Evolutionary conservation across 768 basidiomycete species (phyloP).

Genomic region (Tulasnella sp.): DNA sequence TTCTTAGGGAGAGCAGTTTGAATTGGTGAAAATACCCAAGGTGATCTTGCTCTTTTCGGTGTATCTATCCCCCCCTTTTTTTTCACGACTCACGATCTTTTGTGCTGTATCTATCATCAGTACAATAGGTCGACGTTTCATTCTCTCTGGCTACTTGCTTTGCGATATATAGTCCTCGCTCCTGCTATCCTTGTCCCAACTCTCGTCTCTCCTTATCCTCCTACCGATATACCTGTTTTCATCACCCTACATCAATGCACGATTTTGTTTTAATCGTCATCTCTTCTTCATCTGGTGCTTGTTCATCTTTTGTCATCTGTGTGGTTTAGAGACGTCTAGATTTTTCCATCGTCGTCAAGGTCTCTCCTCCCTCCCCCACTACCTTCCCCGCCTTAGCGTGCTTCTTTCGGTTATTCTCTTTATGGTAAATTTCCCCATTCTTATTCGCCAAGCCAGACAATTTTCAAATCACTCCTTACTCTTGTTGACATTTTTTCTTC

Average conservation of each 20-base stretch:
- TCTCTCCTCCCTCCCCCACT: no score
- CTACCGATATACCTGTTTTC: not conserved
- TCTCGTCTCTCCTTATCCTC: not conserved
- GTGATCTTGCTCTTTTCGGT: not conserved
- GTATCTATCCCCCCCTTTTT: not conserved
- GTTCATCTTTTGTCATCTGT: no score
- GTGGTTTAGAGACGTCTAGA: no score
- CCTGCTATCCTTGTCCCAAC: not conserved
- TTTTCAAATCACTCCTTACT: no score
- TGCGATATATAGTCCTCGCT: not conserved
- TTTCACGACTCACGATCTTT: slow-evolving; percentile 3
- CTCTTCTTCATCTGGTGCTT: no score
- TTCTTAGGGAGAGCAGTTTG: slow-evolving; percentile 70
- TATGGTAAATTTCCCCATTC: not conserved
- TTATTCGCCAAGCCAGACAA: no score
- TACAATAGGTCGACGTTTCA: not conserved
- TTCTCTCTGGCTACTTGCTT: not conserved
- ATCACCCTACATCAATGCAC: not conserved
- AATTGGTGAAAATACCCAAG: slow-evolving; percentile 44
- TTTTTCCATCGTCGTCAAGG: no score
- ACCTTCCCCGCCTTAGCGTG: no score
- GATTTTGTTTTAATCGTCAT: no score
- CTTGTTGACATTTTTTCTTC: no score
- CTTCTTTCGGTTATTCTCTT: not conserved
- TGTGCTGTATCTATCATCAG: not conserved